Conservation (phyloP, 2,329 filamentous ascomycete genomes). For the Pseudopithomyces chartarum region DNA sequence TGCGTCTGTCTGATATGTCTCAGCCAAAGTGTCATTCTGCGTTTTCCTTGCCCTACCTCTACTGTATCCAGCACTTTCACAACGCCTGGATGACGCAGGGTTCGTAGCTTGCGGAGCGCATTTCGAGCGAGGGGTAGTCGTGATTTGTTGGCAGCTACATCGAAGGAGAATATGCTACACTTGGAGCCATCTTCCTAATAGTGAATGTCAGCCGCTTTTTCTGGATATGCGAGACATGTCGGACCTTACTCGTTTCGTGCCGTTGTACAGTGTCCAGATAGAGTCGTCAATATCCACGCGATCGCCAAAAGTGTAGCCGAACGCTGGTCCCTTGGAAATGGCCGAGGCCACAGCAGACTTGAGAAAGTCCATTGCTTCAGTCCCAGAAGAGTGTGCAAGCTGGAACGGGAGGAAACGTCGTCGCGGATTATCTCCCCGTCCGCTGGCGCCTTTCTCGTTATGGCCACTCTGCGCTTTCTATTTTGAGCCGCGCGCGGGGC, state of each 20-base stretch:
- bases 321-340: conserved; percentile 91
- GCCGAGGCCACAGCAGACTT: conserved; percentile 97
- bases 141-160: conserved; percentile 78
- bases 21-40: conserved; percentile 14
- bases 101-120: conserved; percentile 90
- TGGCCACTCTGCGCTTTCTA: conserved; percentile 8
- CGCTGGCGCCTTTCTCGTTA: not conserved
- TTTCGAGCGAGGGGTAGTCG: conserved; percentile 88
- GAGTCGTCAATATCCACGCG: conserved; percentile 90
- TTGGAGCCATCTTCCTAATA: conserved; percentile 86
- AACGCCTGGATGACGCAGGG: conserved; percentile 90
- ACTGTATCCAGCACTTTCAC: conserved; percentile 93
- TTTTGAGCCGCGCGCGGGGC: conserved; percentile 1
- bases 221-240: conserved; percentile 12
- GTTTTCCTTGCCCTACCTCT: conserved; percentile 63
- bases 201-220: conserved; percentile 23
- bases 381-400: not conserved
- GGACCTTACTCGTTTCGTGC: conserved; percentile 76
- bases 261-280: conserved; percentile 96
- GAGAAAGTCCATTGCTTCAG: conserved; percentile 82
- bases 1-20: conserved; percentile 72
- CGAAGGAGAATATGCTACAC: conserved; percentile 97
- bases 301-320: conserved; percentile 92
- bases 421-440: not conserved
- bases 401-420: not conserved